Percentiles rank a stretch among this genome's conserved stretches.
Evolutionary conservation across 2,329 filamentous ascomycete species (phyloP).

Genomic region (Akanthomyces muscarius): DNA sequence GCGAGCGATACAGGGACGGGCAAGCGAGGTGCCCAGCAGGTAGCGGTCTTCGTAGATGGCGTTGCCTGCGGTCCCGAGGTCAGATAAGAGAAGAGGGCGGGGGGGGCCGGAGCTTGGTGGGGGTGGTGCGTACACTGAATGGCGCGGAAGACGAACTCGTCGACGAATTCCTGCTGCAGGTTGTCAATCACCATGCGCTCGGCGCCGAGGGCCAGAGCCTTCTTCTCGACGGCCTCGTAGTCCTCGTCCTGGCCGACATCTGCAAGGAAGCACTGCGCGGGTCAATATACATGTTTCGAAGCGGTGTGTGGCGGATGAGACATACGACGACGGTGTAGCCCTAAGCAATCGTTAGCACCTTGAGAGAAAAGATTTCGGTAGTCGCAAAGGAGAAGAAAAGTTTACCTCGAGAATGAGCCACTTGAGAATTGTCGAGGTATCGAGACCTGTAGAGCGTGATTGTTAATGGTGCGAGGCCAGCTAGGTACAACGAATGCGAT

Average conservation of each 20-base stretch:
- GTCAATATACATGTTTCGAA: no score
- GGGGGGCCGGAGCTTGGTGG: no score
- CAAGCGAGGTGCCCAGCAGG: constrained; percentile 51
- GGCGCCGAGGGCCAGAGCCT: constrained; percentile 48
- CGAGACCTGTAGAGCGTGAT: neutral
- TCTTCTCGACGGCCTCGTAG: constrained; percentile 64
- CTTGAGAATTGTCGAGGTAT: neutral
- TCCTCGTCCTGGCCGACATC: constrained; percentile 69
- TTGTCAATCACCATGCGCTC: constrained; percentile 51
- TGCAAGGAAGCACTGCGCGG: constrained; percentile 28
- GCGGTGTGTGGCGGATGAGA: constrained; percentile 35
- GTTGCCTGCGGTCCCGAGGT: constrained; percentile 30
- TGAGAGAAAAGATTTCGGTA: neutral
- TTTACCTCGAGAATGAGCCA: neutral
- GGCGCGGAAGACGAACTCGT: constrained; percentile 71
- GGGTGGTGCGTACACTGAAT: no score
- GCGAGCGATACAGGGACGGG: constrained; percentile 55
- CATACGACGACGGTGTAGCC: constrained; percentile 27
- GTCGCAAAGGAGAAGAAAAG: no score
- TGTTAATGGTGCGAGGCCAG: neutral
- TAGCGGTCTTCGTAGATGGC: constrained; percentile 57
- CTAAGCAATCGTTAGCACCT: constrained; percentile 7
- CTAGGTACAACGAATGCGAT: neutral
- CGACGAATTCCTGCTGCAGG: constrained; percentile 67
- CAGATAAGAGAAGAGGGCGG: no score